Evolutionary conservation across 306 rosid species (phyloP), one percentile per base, ranked within the genome.

Genomic region (Ammopiptanthus mongolicus): DNA sequence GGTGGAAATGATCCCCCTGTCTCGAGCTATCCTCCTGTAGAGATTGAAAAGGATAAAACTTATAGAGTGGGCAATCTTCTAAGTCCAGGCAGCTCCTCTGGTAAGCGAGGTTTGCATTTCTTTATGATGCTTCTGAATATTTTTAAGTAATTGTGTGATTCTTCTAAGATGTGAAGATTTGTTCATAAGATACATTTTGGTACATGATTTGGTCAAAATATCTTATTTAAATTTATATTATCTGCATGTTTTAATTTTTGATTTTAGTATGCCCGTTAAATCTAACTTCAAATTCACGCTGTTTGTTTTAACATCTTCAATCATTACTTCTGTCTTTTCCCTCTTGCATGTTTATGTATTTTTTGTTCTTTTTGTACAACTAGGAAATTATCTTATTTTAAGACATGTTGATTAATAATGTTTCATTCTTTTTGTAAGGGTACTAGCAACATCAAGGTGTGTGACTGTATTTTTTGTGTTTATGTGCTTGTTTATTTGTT

Each of bases 1-100:
- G 92, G 89, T 81, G 93, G 84, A 70, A 86, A 84, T 73, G 96
- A 92, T 29, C 86, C 88, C 73, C 96, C 91, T 33, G 87, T 88
- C 73, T 85, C 89, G 21, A 92, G 93, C 77, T 78, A 82, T 76
- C 91, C 88, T 75, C 86, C 80, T 62, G 55, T 85, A 80, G 89
- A 82, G 80, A 83, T 88, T 77, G 89, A 82, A 63, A 81, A 82
- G 88, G 88, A 81, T 66, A 29, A 84, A 21, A 53, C 81, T 65
- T 75, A 12, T 65, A 74, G 52, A 79, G 65, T 11, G 63, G 70
- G 79, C 60, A 81, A 84, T 61, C 68, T 51, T 73, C 73, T 29
- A n/a, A 84, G 87, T 78, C 74, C 88, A 42, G 80, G 75, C 46
- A 82, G 75, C 84, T 82, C 89, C 52, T 57, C 63, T 44, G 91